Base-by-base conservation (phyloP, 2,329 filamentous ascomycete species). In the Aspergillus niger region DNA sequence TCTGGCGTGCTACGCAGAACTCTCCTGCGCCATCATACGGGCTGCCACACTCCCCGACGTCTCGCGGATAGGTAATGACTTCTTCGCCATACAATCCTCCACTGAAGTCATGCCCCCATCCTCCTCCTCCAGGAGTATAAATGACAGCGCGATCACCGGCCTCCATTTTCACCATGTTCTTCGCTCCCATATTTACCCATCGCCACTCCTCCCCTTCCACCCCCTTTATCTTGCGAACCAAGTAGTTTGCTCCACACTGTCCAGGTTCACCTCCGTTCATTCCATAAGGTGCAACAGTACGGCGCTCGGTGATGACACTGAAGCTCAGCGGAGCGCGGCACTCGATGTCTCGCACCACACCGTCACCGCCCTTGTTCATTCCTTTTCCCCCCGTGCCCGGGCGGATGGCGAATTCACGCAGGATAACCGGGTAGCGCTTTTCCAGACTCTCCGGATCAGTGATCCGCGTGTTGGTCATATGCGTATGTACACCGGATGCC, bases 391-490 rank as follows among this genome's bases (percentile, higher is more conserved):
- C 87, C 39, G 85, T 88, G 0, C 84, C 87, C 1, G 76, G 67
- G 1, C 90, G 79, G 11, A 94, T 78, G 5, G 83, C 82, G 72
- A 92, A 93, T 64, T 89, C 84, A 3, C 87, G 81, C 38, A 94
- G 76, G 1, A 94, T 77, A 1, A 92, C 89, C 0, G 90, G 90
- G 68, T 92, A 92, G 3, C 91, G 80, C 26, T 89, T 82, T 77
- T 94, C 91, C 64, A 93, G 89, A n/a, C 92, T 85, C 72, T 94
- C 91, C 0, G 88, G 82, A 72, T 94, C 91, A 0, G 91, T 92
- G 71, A 93, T 93, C 13, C 90, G 83, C 1, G 90, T 94, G 74
- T 94, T 94, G 7, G 91, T 94, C 88, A 92, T 92, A 77, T 93
- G 90, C 2, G 86, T 89, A 72, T 93, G 89, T 20, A 92, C 89